Conservation (phyloP, 2,329 filamentous ascomycete species). For the Cercospora sp. region DNA sequence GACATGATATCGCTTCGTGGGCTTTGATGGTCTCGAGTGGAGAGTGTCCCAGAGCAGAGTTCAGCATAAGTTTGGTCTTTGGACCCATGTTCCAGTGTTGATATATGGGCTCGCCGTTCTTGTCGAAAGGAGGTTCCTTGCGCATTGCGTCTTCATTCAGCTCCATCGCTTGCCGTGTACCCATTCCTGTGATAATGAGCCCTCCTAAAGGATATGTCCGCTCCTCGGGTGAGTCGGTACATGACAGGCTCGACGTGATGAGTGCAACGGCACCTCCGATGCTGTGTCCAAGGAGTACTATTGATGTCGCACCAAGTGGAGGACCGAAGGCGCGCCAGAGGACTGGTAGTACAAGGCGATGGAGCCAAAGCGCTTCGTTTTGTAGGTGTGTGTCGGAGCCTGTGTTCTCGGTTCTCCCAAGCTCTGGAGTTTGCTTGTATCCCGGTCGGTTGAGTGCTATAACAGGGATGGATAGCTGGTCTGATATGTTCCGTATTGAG, state of each 20-base stretch:
- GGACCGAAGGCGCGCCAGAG: slow-evolving; percentile 18
- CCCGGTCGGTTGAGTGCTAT: slow-evolving; percentile 20
- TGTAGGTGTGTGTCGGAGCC: slow-evolving; percentile 18
- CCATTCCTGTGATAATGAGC: slow-evolving; percentile 15
- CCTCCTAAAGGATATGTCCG: slow-evolving; percentile 12
- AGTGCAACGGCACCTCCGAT: slow-evolving; percentile 14
- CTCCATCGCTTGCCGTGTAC: slow-evolving; percentile 14
- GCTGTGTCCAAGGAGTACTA: slow-evolving; percentile 12
- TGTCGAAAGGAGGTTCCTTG: slow-evolving; percentile 7
- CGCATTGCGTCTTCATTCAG: slow-evolving; percentile 12
- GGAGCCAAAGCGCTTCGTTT: slow-evolving; percentile 19
- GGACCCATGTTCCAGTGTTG: slow-evolving; percentile 16
- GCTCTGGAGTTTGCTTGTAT: slow-evolving; percentile 18
- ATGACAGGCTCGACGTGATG: slow-evolving; percentile 12
- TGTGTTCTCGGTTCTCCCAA: slow-evolving; percentile 13
- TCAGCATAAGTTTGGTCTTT: slow-evolving; percentile 20
- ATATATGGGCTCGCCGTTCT: slow-evolving; percentile 14
- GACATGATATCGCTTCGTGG: slow-evolving; percentile 18
- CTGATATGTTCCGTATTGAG: slow-evolving; percentile 14
- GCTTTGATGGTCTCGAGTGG: slow-evolving; percentile 18
- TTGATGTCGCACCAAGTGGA: slow-evolving; percentile 13
- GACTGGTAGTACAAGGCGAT: slow-evolving; percentile 14
- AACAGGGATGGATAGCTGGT: slow-evolving; percentile 10
- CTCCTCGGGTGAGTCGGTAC: slow-evolving; percentile 6
- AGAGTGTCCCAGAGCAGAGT: slow-evolving; percentile 13